Base-by-base conservation (phyloP, 176 grass and related monocot genomes). In the Aegilops speltoides region DNA sequence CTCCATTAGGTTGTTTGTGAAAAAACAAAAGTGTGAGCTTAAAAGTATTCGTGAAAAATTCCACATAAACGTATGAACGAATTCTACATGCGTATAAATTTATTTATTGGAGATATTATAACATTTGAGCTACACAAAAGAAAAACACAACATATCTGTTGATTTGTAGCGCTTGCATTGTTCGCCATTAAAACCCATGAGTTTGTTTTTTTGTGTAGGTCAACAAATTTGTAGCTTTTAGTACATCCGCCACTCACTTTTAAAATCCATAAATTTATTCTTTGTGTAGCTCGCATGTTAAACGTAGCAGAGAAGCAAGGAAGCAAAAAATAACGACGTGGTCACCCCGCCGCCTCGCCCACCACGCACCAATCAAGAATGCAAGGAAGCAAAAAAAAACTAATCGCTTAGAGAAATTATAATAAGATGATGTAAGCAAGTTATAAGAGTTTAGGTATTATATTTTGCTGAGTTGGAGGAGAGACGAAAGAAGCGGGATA, bases 401-500 rank as follows among this genome's bases (percentile, higher is more conserved):
- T 57, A 57, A 0, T 19, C 16, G 1, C 48, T 52, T 52, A 1
- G 1, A 52, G 5, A 52, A 52, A 52, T 52, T 52, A 2, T 52
- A 52, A 52, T 16, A 52, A 52, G 48, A 0, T 52, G 48, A 52
- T 52, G 48, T 52, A 17, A 52, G 14, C 14, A 52, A 17, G 48
- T 6, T 52, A 17, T 52, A 52, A 17, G 48, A 52, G 15, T 52
- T 52, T 52, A 52, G 4, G 16, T 19, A 52, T 52, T 52, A 52
- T 52, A 52, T 7, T 52, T 52, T 52, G 48, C 5, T 19, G 5
- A 52, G 48, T 19, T 52, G 1, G 5, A 19, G 16, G 48, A 52
- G 5, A 52, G 48, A 52, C 4, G 16, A 52, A 16, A 52, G 5
- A 52, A 52, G 1, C 16, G 2, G 0, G 16, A 7, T 7, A 0